Conservation (phyloP, 1,139 yeast genomes). For the Keqinozyma sinolaborantium region DNA sequence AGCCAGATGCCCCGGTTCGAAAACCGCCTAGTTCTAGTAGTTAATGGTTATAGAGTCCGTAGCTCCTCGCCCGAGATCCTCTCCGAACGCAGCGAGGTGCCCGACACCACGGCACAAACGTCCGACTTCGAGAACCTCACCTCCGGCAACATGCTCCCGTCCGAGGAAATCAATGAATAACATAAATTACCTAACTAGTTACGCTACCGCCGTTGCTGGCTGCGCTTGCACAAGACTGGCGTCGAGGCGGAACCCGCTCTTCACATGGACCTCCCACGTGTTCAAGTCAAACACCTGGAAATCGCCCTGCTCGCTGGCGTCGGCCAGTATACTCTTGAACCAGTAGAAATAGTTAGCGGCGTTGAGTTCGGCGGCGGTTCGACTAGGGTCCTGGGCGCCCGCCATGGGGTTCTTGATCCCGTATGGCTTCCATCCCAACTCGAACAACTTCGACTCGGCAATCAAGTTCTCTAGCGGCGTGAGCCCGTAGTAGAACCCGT, state of each 20-base stretch:
- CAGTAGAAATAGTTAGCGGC: conserved; percentile 26
- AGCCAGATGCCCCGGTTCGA: too few species aligned
- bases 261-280: conserved; percentile 41
- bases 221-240: conserved; percentile 4
- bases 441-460: conserved; percentile 39
- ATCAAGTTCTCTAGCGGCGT: conserved; percentile 48
- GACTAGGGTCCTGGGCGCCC: conserved; percentile 1
- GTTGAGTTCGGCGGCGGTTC: conserved; percentile 8
- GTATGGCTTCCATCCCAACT: conserved; percentile 46
- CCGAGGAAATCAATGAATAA: too few species aligned
- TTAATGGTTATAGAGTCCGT: too few species aligned
- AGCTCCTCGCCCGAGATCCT: too few species aligned
- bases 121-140: too few species aligned
- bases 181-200: too few species aligned
- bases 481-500: conserved; percentile 56
- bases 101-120: too few species aligned
- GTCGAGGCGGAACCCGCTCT: conserved; percentile 26
- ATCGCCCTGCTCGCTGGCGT: conserved; percentile 31
- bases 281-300: conserved; percentile 43
- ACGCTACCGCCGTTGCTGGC: background rate
- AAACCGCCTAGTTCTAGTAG: too few species aligned
- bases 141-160: too few species aligned
- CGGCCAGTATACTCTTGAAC: conserved; percentile 31
- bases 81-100: too few species aligned
- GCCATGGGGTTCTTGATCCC: conserved; percentile 10